phyloP scores from a whole-genome alignment of 192 early-diverging fungal genomes.

The Coemansia sp. region DNA sequence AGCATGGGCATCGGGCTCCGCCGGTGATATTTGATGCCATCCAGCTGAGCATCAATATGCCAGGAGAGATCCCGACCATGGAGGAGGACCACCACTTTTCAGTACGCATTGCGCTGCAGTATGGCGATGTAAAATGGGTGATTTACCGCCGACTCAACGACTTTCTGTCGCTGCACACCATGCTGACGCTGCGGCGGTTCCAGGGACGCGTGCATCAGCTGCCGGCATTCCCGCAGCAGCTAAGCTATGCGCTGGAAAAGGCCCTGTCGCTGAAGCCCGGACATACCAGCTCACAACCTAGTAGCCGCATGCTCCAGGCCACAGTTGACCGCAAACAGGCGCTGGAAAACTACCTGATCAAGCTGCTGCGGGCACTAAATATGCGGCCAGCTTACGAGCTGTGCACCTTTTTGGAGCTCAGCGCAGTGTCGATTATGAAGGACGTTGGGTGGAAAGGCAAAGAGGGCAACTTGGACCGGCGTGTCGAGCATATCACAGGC shows the following conservation, averaged over 20 bases:
- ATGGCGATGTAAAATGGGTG: conserved; percentile 79
- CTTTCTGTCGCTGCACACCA: conserved; percentile 65
- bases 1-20: conserved; percentile 48
- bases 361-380: conserved; percentile 59
- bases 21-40: conserved; percentile 57
- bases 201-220: conserved; percentile 48
- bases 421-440: conserved; percentile 67
- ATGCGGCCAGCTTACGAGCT: conserved; percentile 67
- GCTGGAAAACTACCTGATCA: conserved; percentile 61
- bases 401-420: conserved; percentile 74
- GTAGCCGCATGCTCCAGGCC: conserved; percentile 36
- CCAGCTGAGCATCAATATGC: conserved; percentile 31
- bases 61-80: conserved; percentile 8
- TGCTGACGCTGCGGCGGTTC: conserved; percentile 54
- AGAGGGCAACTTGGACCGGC: conserved; percentile 69
- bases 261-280: conserved; percentile 37
- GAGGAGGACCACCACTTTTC: conserved; percentile 48
- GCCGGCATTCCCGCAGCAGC: conserved; percentile 48
- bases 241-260: conserved; percentile 43
- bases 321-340: conserved; percentile 55
- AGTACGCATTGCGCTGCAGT: conserved; percentile 71
- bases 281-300: conserved; percentile 9
- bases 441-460: conserved; percentile 86
- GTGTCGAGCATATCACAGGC: conserved; percentile 56
- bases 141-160: conserved; percentile 63